Percentiles rank a stretch among this genome's conserved stretches.
These are phyloP conservation scores for Fistulina hepatica DNA, from an alignment of 1,284 basidiomycete genomes.

Conservation along the genomic window DNA sequence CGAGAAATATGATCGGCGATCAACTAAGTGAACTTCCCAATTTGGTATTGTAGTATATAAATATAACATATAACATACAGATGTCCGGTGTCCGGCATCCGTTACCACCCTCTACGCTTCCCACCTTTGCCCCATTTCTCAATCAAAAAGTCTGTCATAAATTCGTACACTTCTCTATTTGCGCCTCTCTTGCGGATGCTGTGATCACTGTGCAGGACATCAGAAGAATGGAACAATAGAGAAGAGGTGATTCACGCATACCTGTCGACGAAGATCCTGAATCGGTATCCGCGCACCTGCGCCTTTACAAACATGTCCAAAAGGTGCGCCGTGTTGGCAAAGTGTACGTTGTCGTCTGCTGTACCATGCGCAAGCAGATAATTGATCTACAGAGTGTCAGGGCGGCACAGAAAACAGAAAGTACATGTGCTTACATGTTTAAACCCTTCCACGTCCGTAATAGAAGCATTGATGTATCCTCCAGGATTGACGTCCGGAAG, in stretches of 20 bases:
- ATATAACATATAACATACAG: no score
- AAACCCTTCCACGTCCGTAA: constrained; percentile 82
- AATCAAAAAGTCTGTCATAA: constrained; percentile 70
- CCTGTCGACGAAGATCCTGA: constrained; percentile 97
- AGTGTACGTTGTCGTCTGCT: constrained; percentile 94
- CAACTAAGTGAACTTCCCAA: no score
- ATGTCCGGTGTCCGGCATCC: no score
- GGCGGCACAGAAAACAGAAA: neutral
- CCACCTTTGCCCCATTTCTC: constrained; percentile 91
- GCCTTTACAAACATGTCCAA: constrained; percentile 84
- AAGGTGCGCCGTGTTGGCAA: constrained; percentile 80
- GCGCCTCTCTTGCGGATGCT: constrained; percentile 64
- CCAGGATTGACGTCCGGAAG: constrained; percentile 64
- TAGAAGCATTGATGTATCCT: constrained; percentile 79
- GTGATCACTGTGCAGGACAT: constrained; percentile 57
- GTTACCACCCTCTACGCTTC: constrained; percentile 43
- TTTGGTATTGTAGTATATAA: no score
- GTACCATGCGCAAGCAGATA: constrained; percentile 87
- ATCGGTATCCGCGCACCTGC: constrained; percentile 70
- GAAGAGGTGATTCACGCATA: constrained; percentile 21
- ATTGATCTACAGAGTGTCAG: constrained; percentile 32
- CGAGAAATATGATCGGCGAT: no score
- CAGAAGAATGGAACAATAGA: constrained; percentile 10
- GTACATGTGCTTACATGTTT: constrained; percentile 30
- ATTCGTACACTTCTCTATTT: constrained; percentile 78